These are phyloP conservation scores for Gelatoporia subvermispora DNA, from an alignment of 768 basidiomycete genomes.

Conservation along the genomic window DNA sequence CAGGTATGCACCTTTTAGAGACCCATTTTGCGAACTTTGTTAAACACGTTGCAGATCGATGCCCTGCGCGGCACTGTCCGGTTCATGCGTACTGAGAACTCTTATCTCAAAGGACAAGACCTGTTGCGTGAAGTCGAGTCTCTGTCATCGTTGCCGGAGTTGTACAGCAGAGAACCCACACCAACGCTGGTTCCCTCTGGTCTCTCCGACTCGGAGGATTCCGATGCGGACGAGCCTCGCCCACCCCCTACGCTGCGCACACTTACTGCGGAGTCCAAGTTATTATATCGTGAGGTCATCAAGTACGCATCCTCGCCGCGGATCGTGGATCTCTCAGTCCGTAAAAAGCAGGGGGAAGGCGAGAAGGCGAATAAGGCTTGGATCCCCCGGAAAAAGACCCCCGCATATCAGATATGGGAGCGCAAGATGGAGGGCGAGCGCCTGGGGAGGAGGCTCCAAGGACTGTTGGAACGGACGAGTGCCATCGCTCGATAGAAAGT, in stretches of 20 bases:
- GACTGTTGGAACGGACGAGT: slow-evolving; percentile 63
- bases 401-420: slow-evolving; percentile 77
- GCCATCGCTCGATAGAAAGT: slow-evolving; percentile 15
- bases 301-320: slow-evolving; percentile 76
- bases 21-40: background rate
- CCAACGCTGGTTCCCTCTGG: slow-evolving; percentile 65
- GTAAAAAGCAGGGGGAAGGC: slow-evolving; percentile 47
- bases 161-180: slow-evolving; percentile 46
- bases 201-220: slow-evolving; percentile 61
- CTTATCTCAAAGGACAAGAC: slow-evolving; percentile 90
- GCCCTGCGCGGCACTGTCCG: slow-evolving; percentile 87
- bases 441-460: slow-evolving; percentile 63
- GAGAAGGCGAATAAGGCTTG: slow-evolving; percentile 50
- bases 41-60: slow-evolving; percentile 54
- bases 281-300: slow-evolving; percentile 86
- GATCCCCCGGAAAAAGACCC: slow-evolving; percentile 77
- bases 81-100: slow-evolving; percentile 91
- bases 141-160: slow-evolving; percentile 60
- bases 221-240: slow-evolving; percentile 41
- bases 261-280: slow-evolving; percentile 76
- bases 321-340: slow-evolving; percentile 77
- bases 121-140: slow-evolving; percentile 77
- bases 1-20: slow-evolving; percentile 46
- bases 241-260: slow-evolving; percentile 55
- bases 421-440: slow-evolving; percentile 72